Conservation (phyloP, 2,329 filamentous ascomycete genomes). For the Cladorrhinum sp. region DNA sequence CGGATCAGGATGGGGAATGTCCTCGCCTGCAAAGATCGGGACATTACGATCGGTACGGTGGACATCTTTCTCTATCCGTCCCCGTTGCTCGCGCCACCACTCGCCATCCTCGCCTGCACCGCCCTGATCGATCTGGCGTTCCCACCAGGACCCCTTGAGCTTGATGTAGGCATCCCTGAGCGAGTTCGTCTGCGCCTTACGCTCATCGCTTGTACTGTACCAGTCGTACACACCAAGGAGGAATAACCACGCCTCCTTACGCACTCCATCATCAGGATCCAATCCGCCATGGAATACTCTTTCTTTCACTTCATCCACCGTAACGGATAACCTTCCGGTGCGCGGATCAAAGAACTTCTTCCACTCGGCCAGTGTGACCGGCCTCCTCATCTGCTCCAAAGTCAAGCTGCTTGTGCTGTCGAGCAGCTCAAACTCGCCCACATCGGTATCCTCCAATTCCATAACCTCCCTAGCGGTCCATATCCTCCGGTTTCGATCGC, state of each 20-base stretch:
- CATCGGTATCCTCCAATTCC: constrained; percentile 89
- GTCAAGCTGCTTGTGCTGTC: constrained; percentile 74
- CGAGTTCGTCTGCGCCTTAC: constrained; percentile 77
- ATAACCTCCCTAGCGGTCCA: constrained; percentile 93
- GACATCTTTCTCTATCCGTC: constrained; percentile 95
- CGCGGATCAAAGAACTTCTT: constrained; percentile 77
- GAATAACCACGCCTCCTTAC: constrained; percentile 97
- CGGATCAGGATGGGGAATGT: constrained; percentile 93
- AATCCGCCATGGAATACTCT: constrained; percentile 95
- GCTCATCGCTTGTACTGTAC: constrained; percentile 84
- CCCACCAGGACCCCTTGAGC: constrained; percentile 95
- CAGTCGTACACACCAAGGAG: constrained; percentile 88
- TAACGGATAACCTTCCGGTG: constrained; percentile 73
- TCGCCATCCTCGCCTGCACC: constrained; percentile 79
- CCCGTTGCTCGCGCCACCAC: constrained; percentile 95
- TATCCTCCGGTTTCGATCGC: constrained; percentile 78
- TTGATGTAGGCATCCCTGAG: constrained; percentile 90
- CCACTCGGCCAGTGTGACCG: constrained; percentile 83
- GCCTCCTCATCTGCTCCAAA: constrained; percentile 71
- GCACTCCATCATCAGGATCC: constrained; percentile 81
- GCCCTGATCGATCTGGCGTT: constrained; percentile 78
- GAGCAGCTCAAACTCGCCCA: constrained; percentile 93
- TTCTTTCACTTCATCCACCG: constrained; percentile 90
- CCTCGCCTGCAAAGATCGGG: constrained; percentile 92
- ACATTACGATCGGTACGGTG: constrained; percentile 94